phyloP scores from a whole-genome alignment of 192 early-diverging fungal genomes.

The Backusella westeae region DNA sequence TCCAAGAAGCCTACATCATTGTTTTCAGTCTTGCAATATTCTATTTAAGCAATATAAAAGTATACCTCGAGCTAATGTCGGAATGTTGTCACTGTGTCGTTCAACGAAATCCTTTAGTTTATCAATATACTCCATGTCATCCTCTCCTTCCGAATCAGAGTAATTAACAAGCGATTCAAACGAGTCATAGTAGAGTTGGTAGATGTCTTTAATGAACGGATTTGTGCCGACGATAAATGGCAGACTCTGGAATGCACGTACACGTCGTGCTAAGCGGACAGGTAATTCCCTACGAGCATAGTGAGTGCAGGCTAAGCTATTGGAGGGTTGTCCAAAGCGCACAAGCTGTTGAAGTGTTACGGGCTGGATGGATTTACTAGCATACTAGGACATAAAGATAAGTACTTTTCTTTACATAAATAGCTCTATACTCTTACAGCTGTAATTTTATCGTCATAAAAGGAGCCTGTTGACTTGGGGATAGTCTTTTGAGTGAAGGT shows the following conservation, averaged over 20 bases:
- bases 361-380: constrained; percentile 55
- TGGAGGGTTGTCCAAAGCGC: constrained; percentile 63
- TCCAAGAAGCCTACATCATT: constrained; percentile 71
- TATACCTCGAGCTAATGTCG: constrained; percentile 77
- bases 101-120: constrained; percentile 71
- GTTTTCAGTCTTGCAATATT: not conserved
- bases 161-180: constrained; percentile 68
- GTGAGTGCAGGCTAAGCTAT: constrained; percentile 54
- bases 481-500: not conserved
- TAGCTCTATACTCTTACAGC: not conserved
- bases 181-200: constrained; percentile 79
- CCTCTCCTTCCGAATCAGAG: constrained; percentile 54
- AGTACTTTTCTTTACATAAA: not conserved
- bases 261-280: constrained; percentile 83
- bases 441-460: constrained; percentile 19
- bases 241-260: constrained; percentile 82
- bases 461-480: not conserved
- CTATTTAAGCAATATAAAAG: too few species aligned
- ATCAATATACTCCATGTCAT: constrained; percentile 65
- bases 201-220: constrained; percentile 84
- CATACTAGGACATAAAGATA: constrained; percentile 40
- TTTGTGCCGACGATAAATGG: constrained; percentile 98
- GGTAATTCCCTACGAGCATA: constrained; percentile 83
- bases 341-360: constrained; percentile 82
- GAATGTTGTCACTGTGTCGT: constrained; percentile 84